Evolutionary conservation across 345 rosid species (phyloP).

Genomic region (Laguncularia racemosa): DNA sequence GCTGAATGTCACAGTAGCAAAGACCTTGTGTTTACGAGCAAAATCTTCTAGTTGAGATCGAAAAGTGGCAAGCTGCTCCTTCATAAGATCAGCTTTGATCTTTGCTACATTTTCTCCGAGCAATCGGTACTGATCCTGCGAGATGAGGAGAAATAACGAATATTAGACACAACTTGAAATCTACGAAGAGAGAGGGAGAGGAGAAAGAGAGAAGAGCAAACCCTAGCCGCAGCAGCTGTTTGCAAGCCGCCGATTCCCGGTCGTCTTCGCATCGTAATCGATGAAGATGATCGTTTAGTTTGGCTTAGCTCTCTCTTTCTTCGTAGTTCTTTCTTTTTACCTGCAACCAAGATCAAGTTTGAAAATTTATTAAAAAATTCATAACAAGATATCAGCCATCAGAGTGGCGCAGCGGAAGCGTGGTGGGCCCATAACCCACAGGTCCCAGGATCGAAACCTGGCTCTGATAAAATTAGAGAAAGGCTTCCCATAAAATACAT

Average conservation of each 20-base stretch:
- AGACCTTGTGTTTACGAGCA: slow-evolving; percentile 92
- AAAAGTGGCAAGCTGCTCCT: slow-evolving; percentile 91
- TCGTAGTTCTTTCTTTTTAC: too few species aligned
- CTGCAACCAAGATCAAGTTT: too few species aligned
- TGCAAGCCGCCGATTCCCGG: slow-evolving; percentile 90
- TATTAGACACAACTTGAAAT: background rate
- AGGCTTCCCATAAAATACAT: too few species aligned
- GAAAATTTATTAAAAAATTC: too few species aligned
- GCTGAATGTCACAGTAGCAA: background rate
- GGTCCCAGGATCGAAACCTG: slow-evolving; percentile 50
- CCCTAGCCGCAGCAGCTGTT: slow-evolving; percentile 74
- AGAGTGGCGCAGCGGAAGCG: slow-evolving; percentile 77
- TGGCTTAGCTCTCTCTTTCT: background rate
- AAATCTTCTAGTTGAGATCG: slow-evolving; percentile 84
- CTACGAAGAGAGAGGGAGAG: background rate
- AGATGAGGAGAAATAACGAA: background rate
- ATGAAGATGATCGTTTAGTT: background rate
- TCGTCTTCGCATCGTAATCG: slow-evolving; percentile 54
- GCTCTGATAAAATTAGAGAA: too few species aligned
- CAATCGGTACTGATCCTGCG: slow-evolving; percentile 70
- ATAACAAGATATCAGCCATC: slow-evolving; percentile 22
- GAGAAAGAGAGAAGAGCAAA: slow-evolving; percentile 13
- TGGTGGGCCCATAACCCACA: slow-evolving; percentile 71
- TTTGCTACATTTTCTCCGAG: slow-evolving; percentile 90
- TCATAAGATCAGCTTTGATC: slow-evolving; percentile 82